Percentiles rank a stretch among this genome's conserved stretches.
Conservation (phyloP, 306 rosid genomes). For the Phaseolus lunatus region DNA sequence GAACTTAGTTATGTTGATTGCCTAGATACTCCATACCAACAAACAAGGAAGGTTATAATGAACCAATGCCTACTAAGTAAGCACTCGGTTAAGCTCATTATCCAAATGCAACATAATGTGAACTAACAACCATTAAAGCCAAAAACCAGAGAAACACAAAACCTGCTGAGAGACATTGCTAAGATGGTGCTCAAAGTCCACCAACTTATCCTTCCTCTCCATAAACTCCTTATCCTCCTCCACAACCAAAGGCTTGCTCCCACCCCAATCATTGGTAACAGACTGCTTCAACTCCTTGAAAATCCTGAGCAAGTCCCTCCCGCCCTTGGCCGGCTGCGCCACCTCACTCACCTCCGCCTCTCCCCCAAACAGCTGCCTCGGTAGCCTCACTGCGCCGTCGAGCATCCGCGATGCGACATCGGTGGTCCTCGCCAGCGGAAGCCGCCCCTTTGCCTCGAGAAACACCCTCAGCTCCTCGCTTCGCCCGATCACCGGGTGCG, state of each 20-base stretch:
- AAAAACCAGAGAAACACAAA: constrained; percentile 9
- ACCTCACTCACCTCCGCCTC: constrained; percentile 65
- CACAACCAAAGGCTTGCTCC: constrained; percentile 69
- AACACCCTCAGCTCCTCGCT: constrained; percentile 85
- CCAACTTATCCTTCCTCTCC: constrained; percentile 75
- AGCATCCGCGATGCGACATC: constrained; percentile 93
- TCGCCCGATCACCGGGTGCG: constrained; percentile 79
- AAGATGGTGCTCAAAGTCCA: constrained; percentile 80
- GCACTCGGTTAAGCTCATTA: background rate
- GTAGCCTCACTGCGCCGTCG: constrained; percentile 88
- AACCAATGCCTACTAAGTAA: background rate
- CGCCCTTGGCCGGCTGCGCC: constrained; percentile 88
- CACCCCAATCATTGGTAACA: constrained; percentile 89
- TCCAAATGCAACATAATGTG: background rate
- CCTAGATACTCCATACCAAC: background rate
- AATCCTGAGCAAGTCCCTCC: constrained; percentile 87
- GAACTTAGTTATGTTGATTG: background rate
- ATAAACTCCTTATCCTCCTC: constrained; percentile 94
- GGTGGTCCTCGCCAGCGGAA: constrained; percentile 61
- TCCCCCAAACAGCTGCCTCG: constrained; percentile 73
- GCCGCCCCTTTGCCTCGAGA: constrained; percentile 75
- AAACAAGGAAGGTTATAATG: too few relatives aligned
- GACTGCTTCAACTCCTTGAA: constrained; percentile 92
- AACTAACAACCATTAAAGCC: background rate
- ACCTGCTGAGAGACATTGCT: constrained; percentile 89